Evolutionary conservation across 306 rosid species (phyloP).

Genomic region (Trifolium fragiferum): DNA sequence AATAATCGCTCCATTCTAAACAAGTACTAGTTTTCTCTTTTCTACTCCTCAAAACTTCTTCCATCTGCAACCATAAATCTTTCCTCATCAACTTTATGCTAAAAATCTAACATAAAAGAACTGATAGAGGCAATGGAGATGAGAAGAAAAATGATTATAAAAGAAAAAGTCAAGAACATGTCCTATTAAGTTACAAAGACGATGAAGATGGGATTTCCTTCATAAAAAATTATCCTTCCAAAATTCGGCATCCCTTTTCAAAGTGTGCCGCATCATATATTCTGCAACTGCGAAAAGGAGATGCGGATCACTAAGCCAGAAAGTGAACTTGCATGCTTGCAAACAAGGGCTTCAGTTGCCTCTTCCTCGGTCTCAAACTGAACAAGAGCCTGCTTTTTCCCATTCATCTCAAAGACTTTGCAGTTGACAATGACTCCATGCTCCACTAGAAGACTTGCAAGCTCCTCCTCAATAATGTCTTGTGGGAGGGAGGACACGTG

Average conservation of each 20-base stretch:
- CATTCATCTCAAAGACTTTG: conserved; percentile 96
- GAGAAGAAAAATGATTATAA: conserved; percentile 47
- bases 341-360: conserved; percentile 96
- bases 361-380: conserved; percentile 92
- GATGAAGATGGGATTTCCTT: conserved; percentile 52
- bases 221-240: conserved; percentile 52
- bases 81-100: conserved; percentile 40
- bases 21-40: conserved; percentile 34
- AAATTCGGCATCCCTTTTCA: conserved; percentile 50
- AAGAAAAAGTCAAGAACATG: conserved; percentile 41
- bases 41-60: conserved; percentile 52
- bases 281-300: conserved; percentile 94
- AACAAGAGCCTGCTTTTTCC: conserved; percentile 93
- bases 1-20: conserved; percentile 46
- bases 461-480: conserved; percentile 88
- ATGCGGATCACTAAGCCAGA: conserved; percentile 81
- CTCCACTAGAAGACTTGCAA: conserved; percentile 77
- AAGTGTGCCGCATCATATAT: conserved; percentile 55
- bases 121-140: conserved; percentile 51
- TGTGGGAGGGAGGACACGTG: conserved; percentile 94
- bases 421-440: conserved; percentile 75
- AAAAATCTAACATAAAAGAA: conserved; percentile 44
- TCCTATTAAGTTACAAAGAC: conserved; percentile 55
- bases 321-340: conserved; percentile 90
- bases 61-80: conserved; percentile 46